Evolutionary conservation across 2,329 filamentous ascomycete genomes (phyloP).

Genomic region (Epichloe sibirici): DNA sequence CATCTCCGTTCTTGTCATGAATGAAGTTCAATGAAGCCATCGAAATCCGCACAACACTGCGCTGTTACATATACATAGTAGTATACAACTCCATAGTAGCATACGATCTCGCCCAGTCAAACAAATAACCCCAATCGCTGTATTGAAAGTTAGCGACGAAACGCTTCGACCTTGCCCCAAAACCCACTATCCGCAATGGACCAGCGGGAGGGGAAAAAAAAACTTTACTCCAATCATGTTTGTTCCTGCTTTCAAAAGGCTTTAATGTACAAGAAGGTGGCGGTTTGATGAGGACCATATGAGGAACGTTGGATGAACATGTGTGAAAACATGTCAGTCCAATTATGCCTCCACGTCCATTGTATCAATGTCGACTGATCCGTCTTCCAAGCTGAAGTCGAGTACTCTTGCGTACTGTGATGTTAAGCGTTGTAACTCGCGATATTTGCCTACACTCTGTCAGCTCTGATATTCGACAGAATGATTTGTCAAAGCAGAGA

Average conservation of each 20-base stretch:
- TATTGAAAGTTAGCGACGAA: not conserved
- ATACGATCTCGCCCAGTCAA: not conserved
- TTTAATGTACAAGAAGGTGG: not conserved
- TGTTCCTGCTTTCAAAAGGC: not conserved
- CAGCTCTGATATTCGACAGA: constrained; percentile 13
- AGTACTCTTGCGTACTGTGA: constrained; percentile 86
- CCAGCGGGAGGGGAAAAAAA: not conserved
- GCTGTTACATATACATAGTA: too few species aligned
- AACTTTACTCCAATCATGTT: not conserved
- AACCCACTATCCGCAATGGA: not conserved
- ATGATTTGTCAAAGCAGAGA: not conserved
- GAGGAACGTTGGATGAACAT: not conserved
- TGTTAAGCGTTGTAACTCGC: constrained; percentile 87
- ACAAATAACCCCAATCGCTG: not conserved
- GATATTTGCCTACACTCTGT: constrained; percentile 67
- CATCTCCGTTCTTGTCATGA: not conserved
- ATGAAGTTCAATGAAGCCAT: not conserved
- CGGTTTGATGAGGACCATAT: not conserved
- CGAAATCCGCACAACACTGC: not conserved
- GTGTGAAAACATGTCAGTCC: not conserved
- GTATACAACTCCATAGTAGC: not conserved
- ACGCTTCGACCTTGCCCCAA: not conserved
- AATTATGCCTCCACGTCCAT: constrained; percentile 29
- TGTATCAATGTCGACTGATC: constrained; percentile 29
- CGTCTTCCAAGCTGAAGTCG: constrained; percentile 43